Evolutionary conservation across 148 eudicot genomes (phyloP).

Genomic region (Limonium bicolor): DNA sequence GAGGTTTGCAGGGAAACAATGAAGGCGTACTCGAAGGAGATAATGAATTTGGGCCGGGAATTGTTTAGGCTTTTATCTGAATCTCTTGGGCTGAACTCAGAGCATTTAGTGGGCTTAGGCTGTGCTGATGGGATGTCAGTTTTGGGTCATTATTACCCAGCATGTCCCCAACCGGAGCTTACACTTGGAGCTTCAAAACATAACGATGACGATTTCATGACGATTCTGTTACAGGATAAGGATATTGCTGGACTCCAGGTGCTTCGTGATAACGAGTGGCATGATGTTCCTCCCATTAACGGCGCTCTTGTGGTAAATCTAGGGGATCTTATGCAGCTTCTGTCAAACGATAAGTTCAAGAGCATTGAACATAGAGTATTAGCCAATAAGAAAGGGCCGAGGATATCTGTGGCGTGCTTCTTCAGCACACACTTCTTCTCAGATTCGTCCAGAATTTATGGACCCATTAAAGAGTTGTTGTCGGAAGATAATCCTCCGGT

Average conservation of each 20-base stretch:
- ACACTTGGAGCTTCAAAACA: neutral
- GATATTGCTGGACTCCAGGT: neutral
- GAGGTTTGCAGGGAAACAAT: neutral
- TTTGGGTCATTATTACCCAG: neutral
- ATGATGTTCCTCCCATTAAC: neutral
- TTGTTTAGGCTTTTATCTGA: neutral
- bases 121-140: neutral
- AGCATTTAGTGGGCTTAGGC: neutral
- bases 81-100: neutral
- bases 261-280: neutral
- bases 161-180: slow-evolving; percentile 2
- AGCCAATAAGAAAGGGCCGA: slow-evolving; percentile 34
- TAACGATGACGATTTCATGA: neutral
- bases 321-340: slow-evolving; percentile 27
- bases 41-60: neutral
- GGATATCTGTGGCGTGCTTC: slow-evolving; percentile 67
- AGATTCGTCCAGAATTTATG: slow-evolving; percentile 15
- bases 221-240: neutral
- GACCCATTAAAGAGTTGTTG: slow-evolving; percentile 42
- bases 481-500: slow-evolving; percentile 25
- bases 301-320: neutral
- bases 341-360: slow-evolving; percentile 66
- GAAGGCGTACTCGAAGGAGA: neutral
- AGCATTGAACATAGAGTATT: slow-evolving; percentile 84
- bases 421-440: slow-evolving; percentile 40